phyloP scores from a whole-genome alignment of 2,329 filamentous ascomycete genomes.

The Huntiella savannae region DNA sequence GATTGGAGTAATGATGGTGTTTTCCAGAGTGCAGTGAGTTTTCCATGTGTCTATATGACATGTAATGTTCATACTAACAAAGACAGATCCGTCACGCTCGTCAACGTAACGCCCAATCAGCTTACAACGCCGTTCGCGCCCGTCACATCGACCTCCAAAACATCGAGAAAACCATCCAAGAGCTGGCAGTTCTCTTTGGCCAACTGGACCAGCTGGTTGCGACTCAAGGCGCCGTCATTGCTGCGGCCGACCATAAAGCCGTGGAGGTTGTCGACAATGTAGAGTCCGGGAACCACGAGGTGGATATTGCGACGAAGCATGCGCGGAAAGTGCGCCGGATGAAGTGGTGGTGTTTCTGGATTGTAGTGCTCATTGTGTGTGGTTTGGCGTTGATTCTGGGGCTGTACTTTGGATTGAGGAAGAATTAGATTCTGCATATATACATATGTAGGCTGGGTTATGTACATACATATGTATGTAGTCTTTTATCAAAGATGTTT shows the following conservation, averaged over 20 bases:
- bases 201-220: constrained; percentile 58
- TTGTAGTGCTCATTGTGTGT: constrained; percentile 37
- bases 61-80: neutral
- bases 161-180: constrained; percentile 56
- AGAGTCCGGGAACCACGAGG: constrained; percentile 33
- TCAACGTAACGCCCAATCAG: constrained; percentile 15
- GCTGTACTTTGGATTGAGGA: constrained; percentile 32
- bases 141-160: constrained; percentile 68
- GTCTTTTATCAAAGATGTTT: too few species aligned
- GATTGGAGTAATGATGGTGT: constrained; percentile 65
- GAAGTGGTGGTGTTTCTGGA: constrained; percentile 58
- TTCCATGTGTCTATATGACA: neutral
- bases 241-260: constrained; percentile 45
- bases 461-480: too few species aligned
- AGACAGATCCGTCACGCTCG: constrained; percentile 6
- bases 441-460: too few species aligned
- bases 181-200: constrained; percentile 52
- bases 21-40: constrained; percentile 61
- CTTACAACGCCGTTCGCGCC: constrained; percentile 60
- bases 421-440: neutral
- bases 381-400: constrained; percentile 34
- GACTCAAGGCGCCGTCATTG: constrained; percentile 47
- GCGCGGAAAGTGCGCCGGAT: constrained; percentile 51
- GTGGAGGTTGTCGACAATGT: constrained; percentile 46
- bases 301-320: constrained; percentile 48